Conservation (phyloP, 176 grass and related monocot genomes). For the Alopecurus myosuroides region DNA sequence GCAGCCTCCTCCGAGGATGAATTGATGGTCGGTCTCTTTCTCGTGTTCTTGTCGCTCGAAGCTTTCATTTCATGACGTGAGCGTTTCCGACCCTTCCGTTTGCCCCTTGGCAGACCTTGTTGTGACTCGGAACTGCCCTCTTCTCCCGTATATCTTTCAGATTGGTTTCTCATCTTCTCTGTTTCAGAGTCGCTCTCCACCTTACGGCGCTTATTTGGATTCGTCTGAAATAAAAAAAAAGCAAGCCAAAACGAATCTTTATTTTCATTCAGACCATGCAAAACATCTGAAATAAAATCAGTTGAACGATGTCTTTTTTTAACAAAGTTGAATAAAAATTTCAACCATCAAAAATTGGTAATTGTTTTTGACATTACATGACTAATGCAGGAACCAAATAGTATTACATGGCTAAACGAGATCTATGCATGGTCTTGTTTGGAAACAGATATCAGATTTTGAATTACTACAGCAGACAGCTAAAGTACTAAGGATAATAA, state of each 20-base stretch:
- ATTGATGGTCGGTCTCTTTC: slow-evolving; percentile 47
- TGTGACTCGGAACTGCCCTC: slow-evolving; percentile 58
- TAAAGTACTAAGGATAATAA: neutral
- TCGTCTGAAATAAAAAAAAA: slow-evolving; percentile 53
- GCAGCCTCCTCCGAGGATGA: slow-evolving; percentile 50
- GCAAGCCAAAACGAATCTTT: neutral
- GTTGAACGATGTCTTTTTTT: neutral
- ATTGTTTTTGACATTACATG: neutral
- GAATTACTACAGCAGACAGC: neutral
- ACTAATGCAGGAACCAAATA: neutral
- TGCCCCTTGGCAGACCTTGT: slow-evolving; percentile 50
- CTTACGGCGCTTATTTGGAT: slow-evolving; percentile 64
- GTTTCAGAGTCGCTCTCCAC: slow-evolving; percentile 39
- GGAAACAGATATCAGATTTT: neutral
- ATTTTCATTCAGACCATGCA: neutral
- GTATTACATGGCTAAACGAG: neutral
- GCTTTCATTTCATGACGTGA: slow-evolving; percentile 58
- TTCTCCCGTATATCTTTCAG: slow-evolving; percentile 38
- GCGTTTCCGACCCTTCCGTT: slow-evolving; percentile 60
- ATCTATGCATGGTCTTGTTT: slow-evolving; percentile 4
- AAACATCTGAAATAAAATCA: slow-evolving; percentile 33
- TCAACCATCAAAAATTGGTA: neutral
- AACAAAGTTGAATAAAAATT: neutral
- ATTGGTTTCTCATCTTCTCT: slow-evolving; percentile 38
- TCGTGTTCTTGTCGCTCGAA: slow-evolving; percentile 43